Evolutionary conservation across 352 stramenopile genomes (phyloP).

Genomic region (Globisporangium alternatum): DNA sequence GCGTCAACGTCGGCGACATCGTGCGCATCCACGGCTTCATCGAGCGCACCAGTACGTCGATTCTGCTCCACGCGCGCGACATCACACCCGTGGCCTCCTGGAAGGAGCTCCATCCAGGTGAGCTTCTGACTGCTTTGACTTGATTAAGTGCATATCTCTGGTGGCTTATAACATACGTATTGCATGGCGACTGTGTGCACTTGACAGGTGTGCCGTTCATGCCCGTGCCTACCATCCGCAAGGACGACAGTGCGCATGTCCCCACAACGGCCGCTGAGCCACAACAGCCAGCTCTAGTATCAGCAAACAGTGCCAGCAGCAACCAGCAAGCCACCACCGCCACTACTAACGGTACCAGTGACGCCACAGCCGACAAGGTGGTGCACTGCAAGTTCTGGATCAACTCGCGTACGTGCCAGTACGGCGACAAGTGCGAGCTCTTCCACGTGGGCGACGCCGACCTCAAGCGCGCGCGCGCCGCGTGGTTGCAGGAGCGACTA

Average conservation of each 20-base stretch:
- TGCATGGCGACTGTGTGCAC: background rate
- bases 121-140: background rate
- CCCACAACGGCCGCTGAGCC: background rate
- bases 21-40: conserved; percentile 60
- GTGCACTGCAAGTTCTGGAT: conserved; percentile 83
- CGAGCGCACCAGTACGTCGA: conserved; percentile 30
- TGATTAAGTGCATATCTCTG: too few species aligned
- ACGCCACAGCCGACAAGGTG: background rate
- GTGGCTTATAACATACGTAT: background rate
- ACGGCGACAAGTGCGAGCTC: conserved; percentile 62
- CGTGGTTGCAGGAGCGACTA: conserved; percentile 64
- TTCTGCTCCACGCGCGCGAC: conserved; percentile 47
- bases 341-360: background rate
- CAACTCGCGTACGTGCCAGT: conserved; percentile 71
- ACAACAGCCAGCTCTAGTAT: background rate
- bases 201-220: conserved; percentile 47
- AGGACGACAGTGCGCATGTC: background rate
- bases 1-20: conserved; percentile 66
- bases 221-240: conserved; percentile 42
- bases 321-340: background rate
- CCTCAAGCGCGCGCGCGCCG: conserved; percentile 43
- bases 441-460: conserved; percentile 48
- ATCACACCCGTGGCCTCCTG: conserved; percentile 41
- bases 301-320: background rate
- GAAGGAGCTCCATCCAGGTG: conserved; percentile 50